phyloP scores from a whole-genome alignment of 441 rosid species.

The Arabidopsis hybrid region DNA sequence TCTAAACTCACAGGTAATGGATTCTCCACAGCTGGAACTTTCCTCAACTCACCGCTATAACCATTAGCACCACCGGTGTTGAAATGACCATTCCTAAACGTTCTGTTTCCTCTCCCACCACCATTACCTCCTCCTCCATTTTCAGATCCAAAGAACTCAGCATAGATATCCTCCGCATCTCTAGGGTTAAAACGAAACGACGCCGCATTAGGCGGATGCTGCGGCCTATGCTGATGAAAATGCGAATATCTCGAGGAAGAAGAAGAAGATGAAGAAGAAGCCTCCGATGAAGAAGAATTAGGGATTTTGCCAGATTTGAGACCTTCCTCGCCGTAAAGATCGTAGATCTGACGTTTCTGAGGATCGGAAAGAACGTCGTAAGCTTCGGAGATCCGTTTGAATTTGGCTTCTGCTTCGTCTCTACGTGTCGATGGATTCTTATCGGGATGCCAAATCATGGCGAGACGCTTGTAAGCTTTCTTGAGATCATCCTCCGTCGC shows the following conservation, averaged over 20 bases:
- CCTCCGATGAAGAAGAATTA: slow-evolving; percentile 47
- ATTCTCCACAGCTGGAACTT: slow-evolving; percentile 68
- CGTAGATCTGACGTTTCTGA: slow-evolving; percentile 92
- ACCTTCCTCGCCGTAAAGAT: slow-evolving; percentile 82
- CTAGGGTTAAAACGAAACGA: slow-evolving; percentile 76
- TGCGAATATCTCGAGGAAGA: slow-evolving; percentile 32
- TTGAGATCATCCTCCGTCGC: slow-evolving; percentile 86
- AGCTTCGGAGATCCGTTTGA: slow-evolving; percentile 92
- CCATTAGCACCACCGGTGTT: slow-evolving; percentile 23
- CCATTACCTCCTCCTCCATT: slow-evolving; percentile 42
- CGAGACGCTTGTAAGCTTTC: slow-evolving; percentile 84
- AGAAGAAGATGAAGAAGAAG: slow-evolving; percentile 41
- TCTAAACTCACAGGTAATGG: slow-evolving; percentile 75
- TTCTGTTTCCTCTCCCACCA: slow-evolving; percentile 50
- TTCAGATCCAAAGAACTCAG: slow-evolving; percentile 81
- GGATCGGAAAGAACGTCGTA: slow-evolving; percentile 87
- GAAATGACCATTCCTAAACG: slow-evolving; percentile 46
- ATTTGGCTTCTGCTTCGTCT: slow-evolving; percentile 84
- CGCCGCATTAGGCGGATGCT: slow-evolving; percentile 54
- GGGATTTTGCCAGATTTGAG: slow-evolving; percentile 81
- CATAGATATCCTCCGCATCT: slow-evolving; percentile 79
- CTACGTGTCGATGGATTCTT: slow-evolving; percentile 71
- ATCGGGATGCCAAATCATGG: slow-evolving; percentile 98
- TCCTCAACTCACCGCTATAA: slow-evolving; percentile 50
- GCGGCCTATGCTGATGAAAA: slow-evolving; percentile 46